These are phyloP conservation scores for Pythium rishiriense DNA, from an alignment of 352 stramenopile genomes.

Conservation along the genomic window DNA sequence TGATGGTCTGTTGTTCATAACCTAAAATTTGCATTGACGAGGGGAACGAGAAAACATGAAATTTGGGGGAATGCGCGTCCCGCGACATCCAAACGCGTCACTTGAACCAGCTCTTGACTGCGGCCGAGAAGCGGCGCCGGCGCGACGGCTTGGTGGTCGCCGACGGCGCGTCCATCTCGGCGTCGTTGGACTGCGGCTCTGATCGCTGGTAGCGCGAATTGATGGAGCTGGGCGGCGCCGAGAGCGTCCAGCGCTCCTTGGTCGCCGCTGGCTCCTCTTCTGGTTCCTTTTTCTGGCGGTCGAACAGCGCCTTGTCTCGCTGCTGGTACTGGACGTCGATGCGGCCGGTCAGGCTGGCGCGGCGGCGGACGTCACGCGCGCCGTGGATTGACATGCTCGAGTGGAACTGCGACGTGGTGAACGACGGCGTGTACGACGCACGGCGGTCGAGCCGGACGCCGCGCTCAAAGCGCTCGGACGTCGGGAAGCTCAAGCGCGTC, in stretches of 20 bases:
- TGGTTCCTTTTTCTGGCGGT: background rate
- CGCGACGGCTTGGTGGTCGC: background rate
- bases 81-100: no score
- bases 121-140: slow-evolving; percentile 1
- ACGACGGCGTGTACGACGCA: slow-evolving; percentile 8
- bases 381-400: slow-evolving; percentile 3
- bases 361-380: background rate
- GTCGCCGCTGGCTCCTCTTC: background rate
- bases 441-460: slow-evolving; percentile 4
- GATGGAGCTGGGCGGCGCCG: background rate
- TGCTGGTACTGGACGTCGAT: background rate
- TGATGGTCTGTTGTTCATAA: slow-evolving; percentile 46
- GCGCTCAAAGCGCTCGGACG: background rate
- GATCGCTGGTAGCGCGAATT: background rate
- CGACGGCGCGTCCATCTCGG: background rate
- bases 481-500: background rate
- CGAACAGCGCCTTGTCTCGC: background rate
- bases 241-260: background rate
- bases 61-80: background rate
- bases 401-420: background rate
- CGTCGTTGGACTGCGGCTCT: background rate
- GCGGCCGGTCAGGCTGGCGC: background rate
- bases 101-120: slow-evolving; percentile 4
- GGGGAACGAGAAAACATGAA: slow-evolving; percentile 1
- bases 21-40: background rate